Evolutionary conservation across 202 grass and related monocot species (phyloP).

Genomic region (Setaria viridis): DNA sequence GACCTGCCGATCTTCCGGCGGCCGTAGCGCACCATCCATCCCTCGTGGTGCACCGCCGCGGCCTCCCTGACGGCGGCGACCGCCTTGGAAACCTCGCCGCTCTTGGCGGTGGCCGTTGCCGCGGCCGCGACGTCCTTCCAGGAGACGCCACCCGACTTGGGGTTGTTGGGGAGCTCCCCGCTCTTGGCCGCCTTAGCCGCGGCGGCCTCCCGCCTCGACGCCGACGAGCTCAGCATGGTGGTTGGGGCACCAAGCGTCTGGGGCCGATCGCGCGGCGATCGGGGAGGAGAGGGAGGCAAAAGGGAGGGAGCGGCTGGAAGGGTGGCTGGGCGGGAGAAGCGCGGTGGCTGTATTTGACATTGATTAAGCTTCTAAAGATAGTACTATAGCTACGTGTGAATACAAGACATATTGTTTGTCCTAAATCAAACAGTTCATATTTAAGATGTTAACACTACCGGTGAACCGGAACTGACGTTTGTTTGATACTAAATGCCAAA

Average conservation of each 20-base stretch:
- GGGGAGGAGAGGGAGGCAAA: not conserved
- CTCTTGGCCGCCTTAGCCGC: slow-evolving; percentile 30
- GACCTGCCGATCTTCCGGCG: slow-evolving; percentile 70
- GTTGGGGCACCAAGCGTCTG: not conserved
- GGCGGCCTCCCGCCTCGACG: slow-evolving; percentile 41
- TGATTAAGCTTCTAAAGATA: slow-evolving; percentile 37
- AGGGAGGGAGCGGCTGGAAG: slow-evolving; percentile 4
- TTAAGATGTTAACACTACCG: too few species aligned
- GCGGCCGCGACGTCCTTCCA: slow-evolving; percentile 37
- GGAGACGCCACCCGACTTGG: slow-evolving; percentile 18
- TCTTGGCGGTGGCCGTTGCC: slow-evolving; percentile 10
- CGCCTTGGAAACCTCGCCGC: slow-evolving; percentile 37
- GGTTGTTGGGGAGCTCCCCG: not conserved
- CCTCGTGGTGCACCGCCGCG: slow-evolving; percentile 55
- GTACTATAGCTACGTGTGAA: not conserved
- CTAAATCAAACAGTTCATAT: too few species aligned
- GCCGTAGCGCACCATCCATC: slow-evolving; percentile 81
- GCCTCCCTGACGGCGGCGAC: slow-evolving; percentile 34
- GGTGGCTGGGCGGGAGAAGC: slow-evolving; percentile 36
- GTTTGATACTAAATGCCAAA: too few species aligned
- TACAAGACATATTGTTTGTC: too few species aligned
- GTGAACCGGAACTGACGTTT: too few species aligned
- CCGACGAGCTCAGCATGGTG: slow-evolving; percentile 44
- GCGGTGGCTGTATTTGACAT: slow-evolving; percentile 28
- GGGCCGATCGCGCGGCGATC: not conserved